A percentile compares a stretch with the other conserved stretches of the same genome.
Conservation (phyloP, 805 yeast species). For the Blastobotrys americana region DNA sequence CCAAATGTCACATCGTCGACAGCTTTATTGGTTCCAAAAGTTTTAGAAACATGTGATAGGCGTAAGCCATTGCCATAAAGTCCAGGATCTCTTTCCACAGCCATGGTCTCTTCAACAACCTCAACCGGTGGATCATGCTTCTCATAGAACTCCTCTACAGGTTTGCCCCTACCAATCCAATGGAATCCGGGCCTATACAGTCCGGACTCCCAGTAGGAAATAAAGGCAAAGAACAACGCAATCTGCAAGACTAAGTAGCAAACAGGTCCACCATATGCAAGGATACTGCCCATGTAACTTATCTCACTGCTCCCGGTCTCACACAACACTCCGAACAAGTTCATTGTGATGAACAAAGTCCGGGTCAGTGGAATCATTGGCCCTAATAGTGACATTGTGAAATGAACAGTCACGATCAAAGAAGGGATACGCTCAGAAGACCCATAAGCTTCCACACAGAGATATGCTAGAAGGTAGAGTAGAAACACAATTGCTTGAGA, state of each 20-base stretch:
- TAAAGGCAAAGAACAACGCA: conserved; percentile 17
- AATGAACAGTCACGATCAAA: conserved; percentile 24
- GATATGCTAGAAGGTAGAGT: conserved; percentile 28
- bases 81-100: conserved; percentile 21
- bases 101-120: conserved; percentile 20
- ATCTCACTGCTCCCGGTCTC: conserved; percentile 17
- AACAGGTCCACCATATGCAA: conserved; percentile 32
- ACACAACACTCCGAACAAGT: conserved; percentile 30
- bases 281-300: conserved; percentile 27
- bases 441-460: conserved; percentile 28
- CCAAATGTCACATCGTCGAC: conserved; percentile 33
- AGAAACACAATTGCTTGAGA: conserved; percentile 28
- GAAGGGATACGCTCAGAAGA: conserved; percentile 22
- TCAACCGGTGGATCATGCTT: conserved; percentile 18
- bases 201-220: conserved; percentile 33
- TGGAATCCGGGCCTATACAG: conserved; percentile 19
- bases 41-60: conserved; percentile 26
- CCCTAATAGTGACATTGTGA: conserved; percentile 25
- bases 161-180: neutral
- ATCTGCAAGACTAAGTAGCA: conserved; percentile 28
- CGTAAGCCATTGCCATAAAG: conserved; percentile 24
- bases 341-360: conserved; percentile 27
- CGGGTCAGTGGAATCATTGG: conserved; percentile 28
- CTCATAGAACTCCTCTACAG: conserved; percentile 15
- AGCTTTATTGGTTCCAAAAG: conserved; percentile 18